Conservation (phyloP, 129 eudicot genomes). For the Flaveria brownii region DNA sequence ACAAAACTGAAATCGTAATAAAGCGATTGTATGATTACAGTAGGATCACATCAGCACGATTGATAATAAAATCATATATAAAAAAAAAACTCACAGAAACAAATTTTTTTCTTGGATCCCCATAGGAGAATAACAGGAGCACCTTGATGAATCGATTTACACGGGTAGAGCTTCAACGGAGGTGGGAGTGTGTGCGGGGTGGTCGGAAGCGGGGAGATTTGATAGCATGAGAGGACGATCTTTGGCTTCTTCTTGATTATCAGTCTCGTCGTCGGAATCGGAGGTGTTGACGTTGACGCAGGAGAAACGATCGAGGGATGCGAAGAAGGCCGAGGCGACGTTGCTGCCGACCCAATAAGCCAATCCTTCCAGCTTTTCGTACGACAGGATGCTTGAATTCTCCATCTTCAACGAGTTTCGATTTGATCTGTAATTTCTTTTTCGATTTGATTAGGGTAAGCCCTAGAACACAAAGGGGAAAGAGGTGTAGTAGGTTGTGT, state of each 20-base stretch:
- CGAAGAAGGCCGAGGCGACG: conserved; percentile 90
- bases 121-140: background rate
- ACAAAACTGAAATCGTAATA: conserved; percentile 7
- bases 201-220: conserved; percentile 33
- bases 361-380: conserved; percentile 67
- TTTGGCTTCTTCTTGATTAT: conserved; percentile 55
- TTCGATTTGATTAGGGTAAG: background rate
- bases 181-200: conserved; percentile 34
- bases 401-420: conserved; percentile 42
- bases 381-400: conserved; percentile 47
- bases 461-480: conserved; percentile 33
- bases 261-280: conserved; percentile 78
- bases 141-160: conserved; percentile 24
- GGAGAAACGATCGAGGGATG: conserved; percentile 88
- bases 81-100: conserved; percentile 3
- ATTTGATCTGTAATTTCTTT: background rate
- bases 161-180: conserved; percentile 76
- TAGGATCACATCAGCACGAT: conserved; percentile 18
- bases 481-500: background rate
- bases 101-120: conserved; percentile 18
- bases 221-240: conserved; percentile 78
- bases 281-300: conserved; percentile 79
- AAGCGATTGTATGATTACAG: conserved; percentile 17
- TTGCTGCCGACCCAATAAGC: conserved; percentile 81
- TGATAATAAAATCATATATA: too few relatives aligned